Conservation (phyloP, 306 rosid species). For the Prunus mira region DNA sequence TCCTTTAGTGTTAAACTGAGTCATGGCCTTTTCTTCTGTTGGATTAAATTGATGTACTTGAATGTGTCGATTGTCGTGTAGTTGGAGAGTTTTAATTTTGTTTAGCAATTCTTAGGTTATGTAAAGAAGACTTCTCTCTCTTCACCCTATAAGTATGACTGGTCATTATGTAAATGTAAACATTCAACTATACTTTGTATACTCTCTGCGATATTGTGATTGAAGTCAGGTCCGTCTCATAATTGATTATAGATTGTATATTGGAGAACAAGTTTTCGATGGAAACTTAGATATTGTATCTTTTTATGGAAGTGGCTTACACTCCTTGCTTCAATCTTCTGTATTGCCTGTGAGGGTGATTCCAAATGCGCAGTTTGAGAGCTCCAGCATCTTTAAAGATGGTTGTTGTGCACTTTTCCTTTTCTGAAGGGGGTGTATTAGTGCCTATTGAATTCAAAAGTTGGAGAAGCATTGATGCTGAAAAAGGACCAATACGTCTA, state of each 20-base stretch:
- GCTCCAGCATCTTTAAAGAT: not conserved
- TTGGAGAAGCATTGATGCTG: not conserved
- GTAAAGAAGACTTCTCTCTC: not conserved
- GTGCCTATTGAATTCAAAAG: not conserved
- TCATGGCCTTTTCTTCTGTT: not conserved
- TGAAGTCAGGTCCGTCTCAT: not conserved
- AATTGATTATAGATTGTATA: not conserved
- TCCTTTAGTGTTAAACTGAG: not conserved
- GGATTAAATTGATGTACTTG: not conserved
- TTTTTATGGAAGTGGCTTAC: constrained; percentile 7
- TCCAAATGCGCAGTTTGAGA: not conserved
- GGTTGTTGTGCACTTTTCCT: not conserved
- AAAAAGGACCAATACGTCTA: not conserved
- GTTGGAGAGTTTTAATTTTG: not conserved
- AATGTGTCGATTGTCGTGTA: not conserved
- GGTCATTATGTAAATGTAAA: constrained; percentile 11
- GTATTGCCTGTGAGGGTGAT: constrained; percentile 5
- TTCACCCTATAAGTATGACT: not conserved
- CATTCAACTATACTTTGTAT: not conserved
- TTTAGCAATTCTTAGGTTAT: not conserved
- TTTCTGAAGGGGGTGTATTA: not conserved
- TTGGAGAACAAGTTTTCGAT: not conserved
- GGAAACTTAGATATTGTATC: not conserved
- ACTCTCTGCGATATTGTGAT: not conserved
- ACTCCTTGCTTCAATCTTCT: not conserved